phyloP scores from a whole-genome alignment of 2,329 filamentous ascomycete genomes.

The Davidsoniella eucalypti region DNA sequence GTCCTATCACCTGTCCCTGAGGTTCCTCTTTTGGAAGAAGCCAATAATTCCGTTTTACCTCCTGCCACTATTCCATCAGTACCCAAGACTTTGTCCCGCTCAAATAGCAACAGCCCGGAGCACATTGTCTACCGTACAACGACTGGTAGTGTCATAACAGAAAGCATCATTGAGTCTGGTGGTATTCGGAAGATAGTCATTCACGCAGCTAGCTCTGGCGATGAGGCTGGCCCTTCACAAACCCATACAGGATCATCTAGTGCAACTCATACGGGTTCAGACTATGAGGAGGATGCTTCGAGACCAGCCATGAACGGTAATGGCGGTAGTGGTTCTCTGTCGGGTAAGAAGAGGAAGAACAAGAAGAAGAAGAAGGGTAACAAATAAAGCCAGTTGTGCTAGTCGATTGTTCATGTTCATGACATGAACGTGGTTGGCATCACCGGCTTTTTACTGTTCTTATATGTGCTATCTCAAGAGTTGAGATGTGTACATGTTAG shows the following conservation, averaged over 20 bases:
- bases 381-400: slow-evolving; percentile 2
- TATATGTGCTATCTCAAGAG: no score
- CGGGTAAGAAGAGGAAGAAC: slow-evolving; percentile 12
- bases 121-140: slow-evolving; percentile 26
- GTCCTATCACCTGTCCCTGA: background rate
- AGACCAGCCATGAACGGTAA: background rate
- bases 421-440: no score
- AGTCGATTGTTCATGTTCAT: background rate
- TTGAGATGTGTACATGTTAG: no score
- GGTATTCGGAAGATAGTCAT: slow-evolving; percentile 63
- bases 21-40: background rate
- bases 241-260: background rate
- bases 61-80: background rate
- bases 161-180: slow-evolving; percentile 57
- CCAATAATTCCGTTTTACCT: background rate
- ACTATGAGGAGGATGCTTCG: background rate
- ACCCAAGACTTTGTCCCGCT: background rate
- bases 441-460: no score
- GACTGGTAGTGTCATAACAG: slow-evolving; percentile 61
- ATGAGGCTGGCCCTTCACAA: slow-evolving; percentile 16
- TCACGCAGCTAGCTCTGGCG: slow-evolving; percentile 21
- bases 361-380: slow-evolving; percentile 13
- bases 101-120: background rate
- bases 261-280: background rate
- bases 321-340: background rate